Evolutionary conservation across 2,329 filamentous ascomycete species (phyloP).

Genomic region (Dactylellina haptotyla): DNA sequence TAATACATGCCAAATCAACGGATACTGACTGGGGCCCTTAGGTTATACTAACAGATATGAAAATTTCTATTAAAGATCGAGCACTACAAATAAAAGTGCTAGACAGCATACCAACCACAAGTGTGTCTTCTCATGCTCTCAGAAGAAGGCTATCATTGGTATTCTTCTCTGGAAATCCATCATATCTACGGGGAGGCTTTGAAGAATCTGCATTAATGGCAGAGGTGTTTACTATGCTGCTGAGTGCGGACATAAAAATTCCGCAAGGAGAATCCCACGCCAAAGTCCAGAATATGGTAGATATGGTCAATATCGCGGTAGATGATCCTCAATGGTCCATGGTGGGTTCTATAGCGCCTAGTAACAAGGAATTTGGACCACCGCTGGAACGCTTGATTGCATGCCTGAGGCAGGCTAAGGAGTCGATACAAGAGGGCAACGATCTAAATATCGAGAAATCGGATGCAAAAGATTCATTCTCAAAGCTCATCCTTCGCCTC

Average conservation of each 20-base stretch:
- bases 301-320: constrained; percentile 78
- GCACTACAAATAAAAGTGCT: constrained; percentile 70
- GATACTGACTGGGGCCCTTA: background rate
- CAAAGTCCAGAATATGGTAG: constrained; percentile 72
- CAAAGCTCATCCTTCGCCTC: constrained; percentile 70
- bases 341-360: constrained; percentile 53
- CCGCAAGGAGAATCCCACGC: constrained; percentile 70
- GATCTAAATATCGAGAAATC: constrained; percentile 67
- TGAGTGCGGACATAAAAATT: constrained; percentile 66
- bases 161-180: constrained; percentile 67
- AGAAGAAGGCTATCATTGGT: constrained; percentile 73
- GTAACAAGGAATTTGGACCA: constrained; percentile 56
- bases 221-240: constrained; percentile 63
- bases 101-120: constrained; percentile 68
- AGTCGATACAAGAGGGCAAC: constrained; percentile 59
- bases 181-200: constrained; percentile 58
- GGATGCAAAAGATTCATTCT: constrained; percentile 75
- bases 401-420: constrained; percentile 58
- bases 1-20: background rate
- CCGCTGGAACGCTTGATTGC: constrained; percentile 53
- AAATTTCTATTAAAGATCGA: constrained; percentile 66
- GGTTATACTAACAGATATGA: constrained; percentile 67
- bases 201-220: constrained; percentile 63
- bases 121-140: constrained; percentile 68
- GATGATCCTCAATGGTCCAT: constrained; percentile 68